phyloP scores from a whole-genome alignment of 116 monocot genomes.

The Thalassia testudinum region DNA sequence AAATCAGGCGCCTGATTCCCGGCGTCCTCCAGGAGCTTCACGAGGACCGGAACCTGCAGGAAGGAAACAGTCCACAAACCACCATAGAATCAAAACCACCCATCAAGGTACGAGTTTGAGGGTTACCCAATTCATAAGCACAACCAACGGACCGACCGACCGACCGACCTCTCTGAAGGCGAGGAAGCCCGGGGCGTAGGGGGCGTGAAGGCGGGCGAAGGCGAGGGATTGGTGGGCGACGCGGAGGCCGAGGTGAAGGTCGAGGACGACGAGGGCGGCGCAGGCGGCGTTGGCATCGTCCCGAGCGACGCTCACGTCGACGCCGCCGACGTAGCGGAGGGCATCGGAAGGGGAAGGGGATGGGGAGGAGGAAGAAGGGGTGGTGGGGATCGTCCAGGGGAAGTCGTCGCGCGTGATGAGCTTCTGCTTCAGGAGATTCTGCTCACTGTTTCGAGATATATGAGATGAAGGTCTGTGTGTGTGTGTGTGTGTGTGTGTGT shows the following conservation, averaged over 20 bases:
- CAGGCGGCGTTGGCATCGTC: conserved; percentile 55
- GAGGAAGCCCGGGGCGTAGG: conserved; percentile 81
- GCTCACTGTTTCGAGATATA: too few species aligned
- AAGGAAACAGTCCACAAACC: too few species aligned
- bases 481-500: too few species aligned
- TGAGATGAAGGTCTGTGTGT: too few species aligned
- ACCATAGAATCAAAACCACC: too few species aligned
- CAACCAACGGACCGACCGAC: too few species aligned
- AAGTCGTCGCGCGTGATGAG: conserved; percentile 54
- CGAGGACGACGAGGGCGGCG: conserved; percentile 56
- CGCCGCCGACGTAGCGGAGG: conserved; percentile 61
- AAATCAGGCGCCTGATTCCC: conserved; percentile 29
- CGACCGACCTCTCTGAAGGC: conserved; percentile 76
- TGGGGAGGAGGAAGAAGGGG: conserved; percentile 4
- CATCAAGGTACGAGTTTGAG: background rate
- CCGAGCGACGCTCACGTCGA: conserved; percentile 74
- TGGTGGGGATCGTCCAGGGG: conserved; percentile 17
- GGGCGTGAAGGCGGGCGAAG: conserved; percentile 12
- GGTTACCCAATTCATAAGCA: too few species aligned
- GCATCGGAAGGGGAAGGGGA: background rate
- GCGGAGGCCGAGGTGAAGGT: conserved; percentile 13
- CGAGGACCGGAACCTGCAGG: conserved; percentile 61
- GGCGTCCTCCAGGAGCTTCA: conserved; percentile 50
- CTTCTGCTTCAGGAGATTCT: conserved; percentile 29
- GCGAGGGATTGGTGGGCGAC: conserved; percentile 57